A percentile compares a stretch with the other conserved stretches of the same genome.
Conservation (phyloP, 2,329 filamentous ascomycete species). For the Neofusicoccum ribis region DNA sequence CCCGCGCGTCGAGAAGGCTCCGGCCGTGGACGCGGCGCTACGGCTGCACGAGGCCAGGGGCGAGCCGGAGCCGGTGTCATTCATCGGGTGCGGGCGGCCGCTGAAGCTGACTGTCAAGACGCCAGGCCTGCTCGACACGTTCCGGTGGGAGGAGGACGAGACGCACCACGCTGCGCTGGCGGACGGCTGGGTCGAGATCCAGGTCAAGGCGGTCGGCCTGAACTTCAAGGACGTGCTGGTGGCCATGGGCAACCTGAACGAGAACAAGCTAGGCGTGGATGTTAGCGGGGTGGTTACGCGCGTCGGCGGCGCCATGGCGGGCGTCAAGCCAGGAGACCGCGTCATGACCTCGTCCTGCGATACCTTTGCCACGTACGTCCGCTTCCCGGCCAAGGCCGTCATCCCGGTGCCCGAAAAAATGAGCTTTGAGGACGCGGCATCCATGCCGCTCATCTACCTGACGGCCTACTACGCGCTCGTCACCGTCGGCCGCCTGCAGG, state of each 20-base stretch:
- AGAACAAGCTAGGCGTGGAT: slow-evolving; percentile 42
- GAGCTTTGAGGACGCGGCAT: slow-evolving; percentile 29
- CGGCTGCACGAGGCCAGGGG: background rate
- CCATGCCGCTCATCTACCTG: slow-evolving; percentile 23
- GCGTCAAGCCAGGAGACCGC: slow-evolving; percentile 65
- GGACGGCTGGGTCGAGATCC: slow-evolving; percentile 23
- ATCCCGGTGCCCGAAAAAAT: background rate
- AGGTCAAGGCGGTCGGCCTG: slow-evolving; percentile 16
- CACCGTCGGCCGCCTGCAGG: slow-evolving; percentile 20
- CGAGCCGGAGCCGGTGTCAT: background rate
- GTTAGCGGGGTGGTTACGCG: slow-evolving; percentile 65
- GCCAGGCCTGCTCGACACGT: slow-evolving; percentile 1
- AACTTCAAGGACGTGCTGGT: slow-evolving; percentile 21
- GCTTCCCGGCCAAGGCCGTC: slow-evolving; percentile 14
- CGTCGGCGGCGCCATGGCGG: slow-evolving; percentile 60
- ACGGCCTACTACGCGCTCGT: slow-evolving; percentile 25
- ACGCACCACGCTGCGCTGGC: background rate
- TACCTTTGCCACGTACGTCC: background rate
- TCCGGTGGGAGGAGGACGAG: slow-evolving; percentile 9
- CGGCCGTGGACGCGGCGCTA: background rate
- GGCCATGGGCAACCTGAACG: slow-evolving; percentile 24
- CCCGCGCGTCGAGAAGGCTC: background rate
- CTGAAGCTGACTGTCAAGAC: background rate
- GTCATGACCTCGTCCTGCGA: slow-evolving; percentile 44
- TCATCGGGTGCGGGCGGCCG: background rate